Conservation (phyloP, 2,329 filamentous ascomycete species). For the Sporothrix luriei region DNA sequence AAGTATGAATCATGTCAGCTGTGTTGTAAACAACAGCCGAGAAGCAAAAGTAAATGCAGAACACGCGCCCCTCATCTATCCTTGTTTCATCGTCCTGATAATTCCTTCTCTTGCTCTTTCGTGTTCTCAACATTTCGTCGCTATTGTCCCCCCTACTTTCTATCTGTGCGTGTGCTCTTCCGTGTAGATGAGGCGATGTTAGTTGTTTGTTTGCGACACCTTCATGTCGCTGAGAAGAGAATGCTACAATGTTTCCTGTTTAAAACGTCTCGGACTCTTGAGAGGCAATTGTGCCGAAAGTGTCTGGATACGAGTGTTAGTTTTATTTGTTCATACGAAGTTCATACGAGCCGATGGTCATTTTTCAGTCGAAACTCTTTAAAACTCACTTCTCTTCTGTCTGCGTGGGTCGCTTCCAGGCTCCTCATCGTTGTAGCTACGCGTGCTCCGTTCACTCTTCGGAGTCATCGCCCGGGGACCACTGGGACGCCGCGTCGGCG, state of each 20-base stretch:
- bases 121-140: background rate
- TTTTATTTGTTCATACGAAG: conserved; percentile 33
- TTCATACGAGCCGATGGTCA: too few relatives aligned
- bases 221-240: background rate
- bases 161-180: conserved; percentile 6
- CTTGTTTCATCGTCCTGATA: too few relatives aligned
- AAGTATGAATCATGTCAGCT: conserved; percentile 6
- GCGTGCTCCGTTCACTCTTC: conserved; percentile 48
- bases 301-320: conserved; percentile 46
- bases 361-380: conserved; percentile 45
- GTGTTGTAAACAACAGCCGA: background rate
- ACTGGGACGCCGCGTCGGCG: conserved; percentile 58
- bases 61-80: background rate
- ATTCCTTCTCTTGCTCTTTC: conserved; percentile 14
- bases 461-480: conserved; percentile 65
- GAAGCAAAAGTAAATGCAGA: background rate
- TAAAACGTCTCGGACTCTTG: conserved; percentile 59
- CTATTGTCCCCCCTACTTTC: background rate
- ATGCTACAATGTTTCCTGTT: background rate
- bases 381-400: conserved; percentile 57
- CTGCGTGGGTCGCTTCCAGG: conserved; percentile 51
- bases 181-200: background rate
- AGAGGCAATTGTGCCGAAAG: conserved; percentile 56
- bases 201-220: background rate
- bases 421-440: conserved; percentile 49